Evolutionary conservation across 75 land plant species (phyloP).

Genomic region (Cupressus sempervirens): DNA sequence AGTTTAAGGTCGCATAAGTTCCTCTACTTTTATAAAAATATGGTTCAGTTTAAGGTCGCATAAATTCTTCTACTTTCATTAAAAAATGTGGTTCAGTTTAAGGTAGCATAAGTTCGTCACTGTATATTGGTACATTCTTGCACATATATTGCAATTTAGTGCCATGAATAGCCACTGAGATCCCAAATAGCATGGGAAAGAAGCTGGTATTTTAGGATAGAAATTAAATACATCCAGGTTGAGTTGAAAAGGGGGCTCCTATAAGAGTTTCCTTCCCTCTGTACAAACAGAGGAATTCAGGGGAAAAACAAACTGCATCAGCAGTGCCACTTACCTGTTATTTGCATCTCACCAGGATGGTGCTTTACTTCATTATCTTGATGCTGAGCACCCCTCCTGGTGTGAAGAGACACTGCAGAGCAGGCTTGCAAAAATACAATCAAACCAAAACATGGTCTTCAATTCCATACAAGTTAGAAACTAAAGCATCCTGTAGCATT

Average conservation of each 20-base stretch:
- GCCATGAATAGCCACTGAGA: background rate
- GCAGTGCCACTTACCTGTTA: conserved; percentile 17
- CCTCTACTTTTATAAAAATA: too few species aligned
- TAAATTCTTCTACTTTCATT: background rate
- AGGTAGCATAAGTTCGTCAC: background rate
- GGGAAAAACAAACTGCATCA: background rate
- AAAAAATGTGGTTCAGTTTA: background rate
- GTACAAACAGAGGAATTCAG: background rate
- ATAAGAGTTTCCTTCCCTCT: background rate
- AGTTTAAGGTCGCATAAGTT: too few species aligned
- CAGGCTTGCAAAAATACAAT: background rate
- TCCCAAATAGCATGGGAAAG: background rate
- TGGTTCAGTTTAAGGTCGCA: background rate
- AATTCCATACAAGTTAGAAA: background rate
- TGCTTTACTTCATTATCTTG: conserved; percentile 14
- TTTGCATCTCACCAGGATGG: conserved; percentile 27
- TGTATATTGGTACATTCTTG: background rate
- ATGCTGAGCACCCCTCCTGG: conserved; percentile 26
- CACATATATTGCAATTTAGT: background rate
- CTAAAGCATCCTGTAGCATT: background rate
- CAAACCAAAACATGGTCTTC: background rate
- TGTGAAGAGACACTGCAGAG: conserved; percentile 14
- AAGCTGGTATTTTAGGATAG: background rate
- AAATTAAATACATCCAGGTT: background rate
- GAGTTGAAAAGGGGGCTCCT: background rate